Base-by-base conservation (phyloP, 805 yeast species). In the Monosporozyma aerobia region DNA sequence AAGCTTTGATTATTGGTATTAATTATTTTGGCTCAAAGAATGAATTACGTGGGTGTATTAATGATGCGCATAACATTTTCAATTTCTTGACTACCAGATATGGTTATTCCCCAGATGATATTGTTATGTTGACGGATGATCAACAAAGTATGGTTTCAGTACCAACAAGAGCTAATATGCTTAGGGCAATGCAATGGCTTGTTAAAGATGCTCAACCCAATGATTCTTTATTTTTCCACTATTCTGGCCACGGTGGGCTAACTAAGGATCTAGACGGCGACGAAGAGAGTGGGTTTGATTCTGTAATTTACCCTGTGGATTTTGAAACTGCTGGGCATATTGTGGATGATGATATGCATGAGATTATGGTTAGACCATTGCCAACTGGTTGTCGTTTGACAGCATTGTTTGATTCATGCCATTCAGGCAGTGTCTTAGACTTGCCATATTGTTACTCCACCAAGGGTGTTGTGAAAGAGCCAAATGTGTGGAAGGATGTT, bases 201-300 rank as follows among this genome's bases (percentile, higher is more conserved):
- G 90, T 84, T 22, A 72, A 72, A 22, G 85, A 75, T 56, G 94
- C 95, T 0, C 73, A 71, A 58, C 83, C 94, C 14, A 86, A 87
- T 59, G 95, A 87, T 69, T 79, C 89, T 8, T 68, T 87, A 49
- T 82, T 88, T 59, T 80, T 88, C 75, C 95, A 88, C 65, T 87
- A 83, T 64, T 85, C 94, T 0, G 94, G 96, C 7, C 96, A 88
- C 63, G 96, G 96, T 32, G 89, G 94, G 2, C 85, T 82, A 62
- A 79, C 81, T 4, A 69, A 73, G 47, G 95, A 87, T 65, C 63
- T 70, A 35, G 80, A 82, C 60, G 89, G 89, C 25, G 94, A 85
- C 62, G 92, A 85, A 61, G 87, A 77, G 19, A 86, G 82, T 59
- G 89, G 89, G 0, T 76, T 72, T 61, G 90, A 85, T 66, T 87